Evolutionary conservation across 805 yeast species (phyloP).

Genomic region (Dipodascopsis tothii): DNA sequence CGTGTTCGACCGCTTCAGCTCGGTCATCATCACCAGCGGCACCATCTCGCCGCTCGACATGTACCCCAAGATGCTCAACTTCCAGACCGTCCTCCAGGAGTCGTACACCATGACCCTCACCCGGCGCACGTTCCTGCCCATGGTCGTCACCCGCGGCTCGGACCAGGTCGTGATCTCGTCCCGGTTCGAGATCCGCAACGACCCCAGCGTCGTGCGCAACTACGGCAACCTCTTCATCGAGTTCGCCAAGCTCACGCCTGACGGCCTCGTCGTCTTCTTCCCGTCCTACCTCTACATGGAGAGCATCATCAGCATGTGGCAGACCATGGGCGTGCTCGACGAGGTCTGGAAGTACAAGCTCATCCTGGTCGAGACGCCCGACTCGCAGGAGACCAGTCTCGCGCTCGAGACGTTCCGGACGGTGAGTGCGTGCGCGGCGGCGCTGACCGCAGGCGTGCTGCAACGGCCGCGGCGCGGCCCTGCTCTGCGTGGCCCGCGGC

Average conservation of each 20-base stretch:
- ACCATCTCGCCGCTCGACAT: conserved; percentile 96
- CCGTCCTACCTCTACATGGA: conserved; percentile 98
- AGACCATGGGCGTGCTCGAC: conserved; percentile 93
- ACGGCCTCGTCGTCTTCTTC: conserved; percentile 95
- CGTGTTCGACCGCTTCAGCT: conserved; percentile 82
- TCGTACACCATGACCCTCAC: conserved; percentile 95
- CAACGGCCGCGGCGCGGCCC: conserved; percentile 94
- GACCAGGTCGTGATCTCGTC: conserved; percentile 97
- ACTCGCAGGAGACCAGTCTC: conserved; percentile 94
- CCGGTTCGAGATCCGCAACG: conserved; percentile 91
- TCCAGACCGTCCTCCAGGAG: conserved; percentile 87
- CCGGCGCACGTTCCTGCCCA: conserved; percentile 83
- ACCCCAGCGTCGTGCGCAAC: conserved; percentile 94
- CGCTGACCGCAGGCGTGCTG: conserved; percentile 57
- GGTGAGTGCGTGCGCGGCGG: background rate
- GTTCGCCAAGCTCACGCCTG: conserved; percentile 92
- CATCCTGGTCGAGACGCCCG: conserved; percentile 95
- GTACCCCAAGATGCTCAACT: conserved; percentile 95
- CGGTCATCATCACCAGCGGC: conserved; percentile 93
- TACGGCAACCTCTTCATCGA: conserved; percentile 89
- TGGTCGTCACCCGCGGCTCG: conserved; percentile 94
- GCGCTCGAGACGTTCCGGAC: conserved; percentile 93
- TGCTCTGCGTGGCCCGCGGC: conserved; percentile 96
- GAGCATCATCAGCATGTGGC: conserved; percentile 97
- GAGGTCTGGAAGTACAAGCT: conserved; percentile 97